These are phyloP conservation scores for Mycena sp. DNA, from an alignment of 1,284 basidiomycete genomes.

Conservation along the genomic window DNA sequence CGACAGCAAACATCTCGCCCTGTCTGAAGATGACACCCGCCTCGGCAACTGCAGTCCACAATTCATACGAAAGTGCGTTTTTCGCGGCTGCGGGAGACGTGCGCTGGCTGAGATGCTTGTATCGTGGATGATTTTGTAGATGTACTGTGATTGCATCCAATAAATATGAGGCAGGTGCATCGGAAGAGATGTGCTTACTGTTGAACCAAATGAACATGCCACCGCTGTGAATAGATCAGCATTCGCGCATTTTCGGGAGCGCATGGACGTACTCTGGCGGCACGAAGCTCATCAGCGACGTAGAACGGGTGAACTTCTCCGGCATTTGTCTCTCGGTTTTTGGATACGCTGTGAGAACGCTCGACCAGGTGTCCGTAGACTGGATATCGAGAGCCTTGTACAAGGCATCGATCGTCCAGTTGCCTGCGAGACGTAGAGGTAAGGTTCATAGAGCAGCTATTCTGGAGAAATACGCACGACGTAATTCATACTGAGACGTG, in stretches of 20 bases:
- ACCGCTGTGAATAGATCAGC: conserved; percentile 11
- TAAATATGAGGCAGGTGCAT: not conserved
- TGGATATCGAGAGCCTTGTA: conserved; percentile 22
- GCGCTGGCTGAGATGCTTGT: conserved; percentile 28
- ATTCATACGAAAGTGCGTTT: conserved; percentile 60
- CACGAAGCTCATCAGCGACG: conserved; percentile 28
- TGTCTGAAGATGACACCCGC: conserved; percentile 67
- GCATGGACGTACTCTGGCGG: conserved; percentile 24
- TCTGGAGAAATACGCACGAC: conserved; percentile 68
- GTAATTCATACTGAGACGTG: conserved; percentile 59
- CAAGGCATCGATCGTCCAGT: conserved; percentile 27
- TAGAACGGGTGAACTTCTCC: conserved; percentile 20
- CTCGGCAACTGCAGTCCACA: conserved; percentile 66
- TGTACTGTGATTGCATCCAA: conserved; percentile 42
- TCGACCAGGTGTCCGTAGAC: conserved; percentile 12
- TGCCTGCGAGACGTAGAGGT: conserved; percentile 4
- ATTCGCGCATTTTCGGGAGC: not conserved
- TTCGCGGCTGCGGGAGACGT: conserved; percentile 51
- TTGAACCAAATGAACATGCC: conserved; percentile 75
- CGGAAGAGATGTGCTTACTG: conserved; percentile 12
- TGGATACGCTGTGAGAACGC: conserved; percentile 16
- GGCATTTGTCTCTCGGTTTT: conserved; percentile 19
- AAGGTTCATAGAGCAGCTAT: not conserved
- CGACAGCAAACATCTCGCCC: conserved; percentile 58
- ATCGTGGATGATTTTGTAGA: conserved; percentile 63